phyloP scores from a whole-genome alignment of 306 rosid species.

The Begonia fuchsioides region DNA sequence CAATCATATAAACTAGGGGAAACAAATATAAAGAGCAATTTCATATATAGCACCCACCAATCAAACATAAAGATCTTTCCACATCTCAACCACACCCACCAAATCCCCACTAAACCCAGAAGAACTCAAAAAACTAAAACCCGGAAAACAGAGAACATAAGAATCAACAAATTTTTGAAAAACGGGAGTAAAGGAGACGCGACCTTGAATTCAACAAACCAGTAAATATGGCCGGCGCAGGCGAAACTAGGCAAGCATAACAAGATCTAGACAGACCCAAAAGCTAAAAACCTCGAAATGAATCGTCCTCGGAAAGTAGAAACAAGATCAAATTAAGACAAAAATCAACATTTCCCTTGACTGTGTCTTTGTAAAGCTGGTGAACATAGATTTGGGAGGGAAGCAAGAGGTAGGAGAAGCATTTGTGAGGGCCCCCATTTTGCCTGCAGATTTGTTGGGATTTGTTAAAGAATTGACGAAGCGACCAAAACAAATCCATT shows the following conservation, averaged over 20 bases:
- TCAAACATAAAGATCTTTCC: too few species aligned
- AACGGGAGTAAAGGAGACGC: constrained; percentile 9
- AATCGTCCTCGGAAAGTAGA: not conserved
- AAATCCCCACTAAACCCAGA: constrained; percentile 16
- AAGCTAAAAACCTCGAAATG: constrained; percentile 20
- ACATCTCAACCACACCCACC: not conserved
- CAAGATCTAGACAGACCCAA: constrained; percentile 37
- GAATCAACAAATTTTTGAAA: constrained; percentile 14
- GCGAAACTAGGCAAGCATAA: constrained; percentile 15
- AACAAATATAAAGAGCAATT: not conserved
- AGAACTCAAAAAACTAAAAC: constrained; percentile 17
- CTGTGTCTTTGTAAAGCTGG: too few species aligned
- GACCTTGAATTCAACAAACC: constrained; percentile 29
- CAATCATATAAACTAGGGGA: too few species aligned
- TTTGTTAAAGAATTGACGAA: constrained; percentile 22
- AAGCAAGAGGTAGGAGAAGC: constrained; percentile 12
- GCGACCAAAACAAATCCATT: constrained; percentile 1
- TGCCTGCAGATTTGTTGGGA: constrained; percentile 37
- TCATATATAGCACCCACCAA: not conserved
- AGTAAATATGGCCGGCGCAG: constrained; percentile 22
- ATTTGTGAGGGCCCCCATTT: constrained; percentile 35
- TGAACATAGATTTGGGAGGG: not conserved
- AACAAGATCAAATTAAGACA: too few species aligned
- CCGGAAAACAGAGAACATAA: constrained; percentile 2
- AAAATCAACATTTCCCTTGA: too few species aligned